Evolutionary conservation across 2,329 filamentous ascomycete genomes (phyloP), one percentile per base, ranked within the genome.

Genomic region (Fusarium sulawesiense): DNA sequence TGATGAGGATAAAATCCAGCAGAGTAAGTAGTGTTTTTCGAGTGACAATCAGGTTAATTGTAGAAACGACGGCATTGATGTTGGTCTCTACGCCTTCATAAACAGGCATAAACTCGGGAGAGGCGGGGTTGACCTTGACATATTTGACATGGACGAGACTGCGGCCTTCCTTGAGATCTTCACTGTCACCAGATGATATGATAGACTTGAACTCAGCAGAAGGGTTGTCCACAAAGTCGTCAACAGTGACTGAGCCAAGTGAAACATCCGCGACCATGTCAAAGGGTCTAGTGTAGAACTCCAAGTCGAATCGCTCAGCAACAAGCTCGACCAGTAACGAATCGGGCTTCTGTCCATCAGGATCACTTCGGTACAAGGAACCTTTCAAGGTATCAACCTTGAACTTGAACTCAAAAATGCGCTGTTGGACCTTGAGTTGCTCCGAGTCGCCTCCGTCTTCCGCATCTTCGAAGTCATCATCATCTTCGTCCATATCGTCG

Each of bases 71-170:
- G 3, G 96, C 91, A 65, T 97, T 93, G 46, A 99, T 87, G 74
- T 99, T 98, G 29, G 92, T 98, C 68, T 97, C 94, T 58, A 98
- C 92, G 2, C 94, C 94, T 76, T 98, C 94, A 73, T 97, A 98
- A 4, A 93, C 91, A 2, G 92, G 89, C 85, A 94, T 91, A 75
- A 98, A 97, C 76, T 99, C 95, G 0, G 97, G 97, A 4, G 96
- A 98, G 53, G 93, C 89, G 32, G 89, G 91, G 75, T 96, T 98
- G 62, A 98, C 93, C 77, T 92, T 93, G 64, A 93, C 87, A 75
- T 97, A 97, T 76, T 95, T 97, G 74, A 99, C 87, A 54, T 91
- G 89, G 72, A 99, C 93, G 14, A 99, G 87, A 73, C 97, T 93
- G 64, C 92, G 88, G 65, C 93, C 90, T 62, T 92, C 88, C 47